These are phyloP conservation scores for Lachnellula subtilissima DNA, from an alignment of 2,329 filamentous ascomycete species.

Conservation along the genomic window DNA sequence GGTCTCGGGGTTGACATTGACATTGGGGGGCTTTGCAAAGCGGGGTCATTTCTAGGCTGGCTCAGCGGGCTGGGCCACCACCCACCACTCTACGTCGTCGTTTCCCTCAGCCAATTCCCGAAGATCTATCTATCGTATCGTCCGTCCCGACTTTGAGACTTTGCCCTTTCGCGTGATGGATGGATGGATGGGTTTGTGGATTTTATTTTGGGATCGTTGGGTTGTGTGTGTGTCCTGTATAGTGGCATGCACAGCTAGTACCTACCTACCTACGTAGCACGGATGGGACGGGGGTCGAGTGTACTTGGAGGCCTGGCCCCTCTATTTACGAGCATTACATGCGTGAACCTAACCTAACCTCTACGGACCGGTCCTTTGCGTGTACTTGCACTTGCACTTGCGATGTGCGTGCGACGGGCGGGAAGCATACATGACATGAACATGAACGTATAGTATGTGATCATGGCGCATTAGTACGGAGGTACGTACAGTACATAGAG, in stretches of 20 bases:
- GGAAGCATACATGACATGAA: neutral
- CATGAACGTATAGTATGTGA: neutral
- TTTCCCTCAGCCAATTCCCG: neutral
- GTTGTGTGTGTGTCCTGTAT: no score
- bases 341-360: neutral
- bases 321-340: no score
- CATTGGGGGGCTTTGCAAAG: neutral
- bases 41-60: neutral
- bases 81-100: no score
- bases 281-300: no score
- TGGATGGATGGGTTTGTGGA: neutral
- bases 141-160: neutral
- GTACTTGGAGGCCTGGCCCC: no score
- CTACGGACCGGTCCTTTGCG: neutral
- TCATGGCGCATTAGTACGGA: conserved; percentile 4
- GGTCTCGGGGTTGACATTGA: neutral
- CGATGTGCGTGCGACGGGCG: neutral
- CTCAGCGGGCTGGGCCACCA: neutral
- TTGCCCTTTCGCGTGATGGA: neutral
- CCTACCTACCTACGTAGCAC: no score
- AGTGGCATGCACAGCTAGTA: no score
- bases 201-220: neutral
- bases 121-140: no score
- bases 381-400: neutral
- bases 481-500: neutral